phyloP scores from a whole-genome alignment of 768 basidiomycete species.

The Calvatia gigantea region DNA sequence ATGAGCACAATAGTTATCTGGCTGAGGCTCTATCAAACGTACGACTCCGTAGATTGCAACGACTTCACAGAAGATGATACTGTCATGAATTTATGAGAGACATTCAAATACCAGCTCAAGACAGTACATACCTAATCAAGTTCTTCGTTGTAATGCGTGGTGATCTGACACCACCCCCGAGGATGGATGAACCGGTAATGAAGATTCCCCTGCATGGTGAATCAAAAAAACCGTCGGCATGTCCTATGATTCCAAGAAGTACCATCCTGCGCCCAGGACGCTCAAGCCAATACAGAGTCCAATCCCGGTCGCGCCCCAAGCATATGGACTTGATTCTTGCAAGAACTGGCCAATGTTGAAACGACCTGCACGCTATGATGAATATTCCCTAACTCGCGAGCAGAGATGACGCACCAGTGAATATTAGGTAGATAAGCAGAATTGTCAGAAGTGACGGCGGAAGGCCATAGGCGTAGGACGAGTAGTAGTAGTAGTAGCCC shows the following conservation, averaged over 20 bases:
- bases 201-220: conserved; percentile 84
- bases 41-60: conserved; percentile 98
- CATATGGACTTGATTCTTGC: conserved; percentile 90
- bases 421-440: conserved; percentile 83
- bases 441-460: conserved; percentile 59
- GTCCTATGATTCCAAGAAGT: conserved; percentile 20
- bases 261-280: conserved; percentile 96
- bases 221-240: conserved; percentile 1
- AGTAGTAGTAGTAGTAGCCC: conserved; percentile 57
- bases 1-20: neutral
- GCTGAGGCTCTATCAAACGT: conserved; percentile 26
- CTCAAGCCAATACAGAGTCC: conserved; percentile 92
- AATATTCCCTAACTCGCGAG: neutral
- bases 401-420: conserved; percentile 62
- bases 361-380: conserved; percentile 71
- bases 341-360: conserved; percentile 95
- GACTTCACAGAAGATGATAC: conserved; percentile 99
- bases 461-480: conserved; percentile 67
- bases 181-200: conserved; percentile 92
- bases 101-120: neutral
- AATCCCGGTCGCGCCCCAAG: conserved; percentile 89
- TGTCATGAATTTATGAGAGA: conserved; percentile 25
- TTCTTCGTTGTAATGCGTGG: conserved; percentile 97
- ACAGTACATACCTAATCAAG: conserved; percentile 74
- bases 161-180: conserved; percentile 92